These are phyloP conservation scores for Cardiospermum halicacabum DNA, from an alignment of 345 rosid species.

Conservation along the genomic window DNA sequence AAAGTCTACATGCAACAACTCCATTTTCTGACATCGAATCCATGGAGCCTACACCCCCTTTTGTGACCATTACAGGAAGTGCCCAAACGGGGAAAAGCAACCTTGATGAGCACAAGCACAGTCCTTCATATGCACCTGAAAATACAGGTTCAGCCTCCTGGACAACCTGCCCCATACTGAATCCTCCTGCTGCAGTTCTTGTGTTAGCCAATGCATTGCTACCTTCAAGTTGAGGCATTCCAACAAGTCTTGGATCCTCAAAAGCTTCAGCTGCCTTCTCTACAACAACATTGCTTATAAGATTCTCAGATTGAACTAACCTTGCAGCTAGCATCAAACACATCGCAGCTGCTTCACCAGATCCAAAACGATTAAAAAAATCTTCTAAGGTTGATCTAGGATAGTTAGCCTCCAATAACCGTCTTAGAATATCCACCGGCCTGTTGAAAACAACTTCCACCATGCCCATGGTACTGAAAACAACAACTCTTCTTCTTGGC, in stretches of 20 bases:
- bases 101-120: conserved; percentile 88
- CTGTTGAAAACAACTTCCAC: conserved; percentile 94
- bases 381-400: conserved; percentile 86
- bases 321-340: conserved; percentile 93
- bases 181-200: conserved; percentile 84
- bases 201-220: conserved; percentile 67
- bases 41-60: conserved; percentile 37
- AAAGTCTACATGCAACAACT: conserved; percentile 69
- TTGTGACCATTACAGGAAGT: conserved; percentile 69
- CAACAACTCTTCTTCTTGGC: conserved; percentile 78
- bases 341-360: conserved; percentile 99
- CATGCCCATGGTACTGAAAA: conserved; percentile 98
- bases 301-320: conserved; percentile 72
- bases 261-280: conserved; percentile 96
- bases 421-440: conserved; percentile 89
- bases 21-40: conserved; percentile 48
- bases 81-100: conserved; percentile 95
- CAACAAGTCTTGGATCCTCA: conserved; percentile 96
- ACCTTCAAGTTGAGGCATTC: conserved; percentile 94
- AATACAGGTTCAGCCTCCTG: conserved; percentile 94
- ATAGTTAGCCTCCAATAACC: conserved; percentile 75
- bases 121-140: conserved; percentile 94
- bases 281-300: conserved; percentile 61
- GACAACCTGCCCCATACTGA: conserved; percentile 99
- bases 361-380: conserved; percentile 92